Conservation (phyloP, 306 rosid genomes). For the Elaeagnus macrophylla region DNA sequence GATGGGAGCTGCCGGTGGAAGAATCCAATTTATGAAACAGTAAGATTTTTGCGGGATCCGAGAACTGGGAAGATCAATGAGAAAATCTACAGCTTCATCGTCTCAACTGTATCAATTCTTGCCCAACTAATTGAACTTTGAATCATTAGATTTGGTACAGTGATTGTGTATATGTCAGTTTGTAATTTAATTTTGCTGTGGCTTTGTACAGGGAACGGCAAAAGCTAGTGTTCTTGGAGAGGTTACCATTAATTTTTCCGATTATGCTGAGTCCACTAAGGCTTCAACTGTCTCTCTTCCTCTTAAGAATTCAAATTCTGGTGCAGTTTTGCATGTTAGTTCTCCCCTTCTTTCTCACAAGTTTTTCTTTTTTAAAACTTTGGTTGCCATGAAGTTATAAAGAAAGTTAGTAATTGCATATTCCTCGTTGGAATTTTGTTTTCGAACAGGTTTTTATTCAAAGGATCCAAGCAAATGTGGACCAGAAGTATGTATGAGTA, state of each 20-base stretch:
- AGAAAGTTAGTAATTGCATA: neutral
- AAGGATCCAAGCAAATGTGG: conserved; percentile 50
- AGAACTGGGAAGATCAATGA: conserved; percentile 65
- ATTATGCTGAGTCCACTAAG: conserved; percentile 63
- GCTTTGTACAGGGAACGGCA: conserved; percentile 47
- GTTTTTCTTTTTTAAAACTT: neutral
- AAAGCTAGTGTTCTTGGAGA: conserved; percentile 62
- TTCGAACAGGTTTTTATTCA: conserved; percentile 59
- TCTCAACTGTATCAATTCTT: conserved; percentile 47
- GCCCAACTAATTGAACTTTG: conserved; percentile 1
- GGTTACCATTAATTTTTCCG: conserved; percentile 66
- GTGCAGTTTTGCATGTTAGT: conserved; percentile 85
- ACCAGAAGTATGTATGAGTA: conserved; percentile 46
- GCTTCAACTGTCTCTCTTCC: conserved; percentile 67
- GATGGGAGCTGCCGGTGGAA: conserved; percentile 83
- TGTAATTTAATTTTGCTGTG: conserved; percentile 17
- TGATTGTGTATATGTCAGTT: conserved; percentile 12
- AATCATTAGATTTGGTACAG: neutral
- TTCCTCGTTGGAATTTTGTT: conserved; percentile 27
- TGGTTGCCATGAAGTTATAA: conserved; percentile 2
- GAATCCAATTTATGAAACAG: conserved; percentile 59
- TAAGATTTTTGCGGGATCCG: conserved; percentile 54
- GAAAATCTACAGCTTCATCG: conserved; percentile 48
- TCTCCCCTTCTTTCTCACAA: conserved; percentile 2
- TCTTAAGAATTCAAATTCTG: conserved; percentile 55